Conservation (phyloP, 1,139 yeast genomes). For the Saccharomyces hybrid region DNA sequence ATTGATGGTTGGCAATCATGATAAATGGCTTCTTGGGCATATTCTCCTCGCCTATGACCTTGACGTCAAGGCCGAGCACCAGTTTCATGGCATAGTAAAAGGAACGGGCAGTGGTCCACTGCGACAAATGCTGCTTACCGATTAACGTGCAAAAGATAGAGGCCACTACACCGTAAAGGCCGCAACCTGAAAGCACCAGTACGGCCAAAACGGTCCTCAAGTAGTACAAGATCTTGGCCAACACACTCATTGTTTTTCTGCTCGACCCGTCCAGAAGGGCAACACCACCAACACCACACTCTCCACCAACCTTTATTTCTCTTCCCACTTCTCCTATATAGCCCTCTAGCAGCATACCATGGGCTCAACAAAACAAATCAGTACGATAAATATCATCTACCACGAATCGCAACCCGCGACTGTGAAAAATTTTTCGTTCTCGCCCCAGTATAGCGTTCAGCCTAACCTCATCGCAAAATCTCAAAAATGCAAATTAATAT, state of each 20-base stretch:
- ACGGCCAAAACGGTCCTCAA: constrained; percentile 49
- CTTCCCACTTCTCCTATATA: not conserved
- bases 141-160: constrained; percentile 57
- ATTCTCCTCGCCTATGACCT: constrained; percentile 53
- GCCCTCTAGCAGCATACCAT: not conserved
- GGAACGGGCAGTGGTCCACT: constrained; percentile 82
- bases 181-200: constrained; percentile 48
- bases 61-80: constrained; percentile 61
- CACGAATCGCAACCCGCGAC: not conserved
- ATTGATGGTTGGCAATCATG: constrained; percentile 84
- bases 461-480: not conserved
- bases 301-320: too few relatives aligned
- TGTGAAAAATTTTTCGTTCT: not conserved
- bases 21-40: constrained; percentile 62
- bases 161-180: constrained; percentile 68
- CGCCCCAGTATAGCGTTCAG: not conserved
- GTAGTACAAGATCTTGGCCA: constrained; percentile 39
- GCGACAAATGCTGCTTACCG: constrained; percentile 76
- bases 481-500: not conserved
- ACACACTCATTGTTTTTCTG: constrained; percentile 5
- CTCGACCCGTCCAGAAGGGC: not conserved
- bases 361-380: not conserved
- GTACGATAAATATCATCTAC: not conserved
- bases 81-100: constrained; percentile 56
- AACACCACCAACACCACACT: too few relatives aligned